A percentile compares a stretch with the other conserved stretches of the same genome.
Evolutionary conservation across 257 asterid species (phyloP).

Genomic region (Nicotiana benthamiana): DNA sequence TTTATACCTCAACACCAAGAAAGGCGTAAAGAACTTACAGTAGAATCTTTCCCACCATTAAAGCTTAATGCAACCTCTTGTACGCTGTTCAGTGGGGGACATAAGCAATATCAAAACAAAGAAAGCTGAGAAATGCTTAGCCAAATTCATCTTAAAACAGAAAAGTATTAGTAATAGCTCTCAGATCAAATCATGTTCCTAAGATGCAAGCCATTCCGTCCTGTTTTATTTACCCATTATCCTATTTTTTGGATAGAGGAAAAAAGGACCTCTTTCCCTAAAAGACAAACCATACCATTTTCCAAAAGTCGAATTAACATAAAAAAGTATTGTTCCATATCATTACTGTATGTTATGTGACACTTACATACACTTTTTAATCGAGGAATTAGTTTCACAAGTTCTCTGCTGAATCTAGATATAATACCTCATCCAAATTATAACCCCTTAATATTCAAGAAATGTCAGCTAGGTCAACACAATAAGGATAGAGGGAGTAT

Average conservation of each 20-base stretch:
- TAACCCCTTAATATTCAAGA: not conserved
- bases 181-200: not conserved
- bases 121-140: not conserved
- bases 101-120: not conserved
- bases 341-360: not conserved
- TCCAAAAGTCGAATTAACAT: not conserved
- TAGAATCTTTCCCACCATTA: constrained; percentile 96
- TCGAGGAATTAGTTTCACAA: not conserved
- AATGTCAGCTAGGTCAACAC: not conserved
- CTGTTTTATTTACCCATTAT: not conserved
- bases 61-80: constrained; percentile 93
- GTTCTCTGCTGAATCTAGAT: not conserved
- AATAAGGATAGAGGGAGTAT: not conserved
- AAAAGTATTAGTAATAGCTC: not conserved
- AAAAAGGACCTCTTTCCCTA: not conserved
- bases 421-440: not conserved
- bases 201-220: not conserved
- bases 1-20: not conserved
- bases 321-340: not conserved
- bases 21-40: constrained; percentile 47
- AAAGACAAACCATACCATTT: not conserved
- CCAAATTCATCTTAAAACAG: not conserved
- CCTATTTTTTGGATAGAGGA: not conserved
- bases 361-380: not conserved
- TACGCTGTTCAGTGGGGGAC: constrained; percentile 33